Base-by-base conservation (phyloP, 2,329 filamentous ascomycete species). In the Metarhizium brunneum region DNA sequence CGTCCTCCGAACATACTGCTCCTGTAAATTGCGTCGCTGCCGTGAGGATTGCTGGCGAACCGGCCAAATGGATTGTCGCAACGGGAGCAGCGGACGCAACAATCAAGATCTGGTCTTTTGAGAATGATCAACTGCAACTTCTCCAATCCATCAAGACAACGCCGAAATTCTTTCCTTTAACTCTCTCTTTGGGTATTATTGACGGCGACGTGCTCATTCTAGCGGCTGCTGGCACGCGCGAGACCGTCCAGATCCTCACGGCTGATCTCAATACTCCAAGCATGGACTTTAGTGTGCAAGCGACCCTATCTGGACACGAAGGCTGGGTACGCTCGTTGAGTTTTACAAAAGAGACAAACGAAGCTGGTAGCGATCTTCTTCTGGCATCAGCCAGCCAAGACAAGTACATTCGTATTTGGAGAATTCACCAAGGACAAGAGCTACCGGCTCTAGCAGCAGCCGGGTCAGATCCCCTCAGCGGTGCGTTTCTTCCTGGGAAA, bases 381-480 rank as follows among this genome's bases (percentile, higher is more conserved):
- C 79, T 99, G 20, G 90, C 92, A 0, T 97, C 92, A 11, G 92
- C 92, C 25, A 97, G 92, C 67, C 94, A 99, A 69, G 94, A 99
- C 71, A 96, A 95, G 72, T 99, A 97, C 65, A 86, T 97, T 57
- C 87, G 94, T 45, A 80, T 99, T 40, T 99, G 94, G 94, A 84
- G 92, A 56, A 74, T 99, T 40, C 88, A 88, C 60, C 76, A 81
- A 58, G 90, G 89, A 38, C 80, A 80, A 57, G 82, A 85, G 38
- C 72, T 88, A 2, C 84, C 85, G 1, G 72, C 77, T 0, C 74
- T 79, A 52, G 80, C 79, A 43, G 75, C 72, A 6, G 75, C 78
- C 1, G 72, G 71, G 29, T 76, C 81, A 5, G 83, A 87, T 58
- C 79, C 82, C 50, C 72, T 74, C 2, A 72, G 79, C 20, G 83